Conservation (phyloP, 768 basidiomycete species). For the Psilocybe sp. region DNA sequence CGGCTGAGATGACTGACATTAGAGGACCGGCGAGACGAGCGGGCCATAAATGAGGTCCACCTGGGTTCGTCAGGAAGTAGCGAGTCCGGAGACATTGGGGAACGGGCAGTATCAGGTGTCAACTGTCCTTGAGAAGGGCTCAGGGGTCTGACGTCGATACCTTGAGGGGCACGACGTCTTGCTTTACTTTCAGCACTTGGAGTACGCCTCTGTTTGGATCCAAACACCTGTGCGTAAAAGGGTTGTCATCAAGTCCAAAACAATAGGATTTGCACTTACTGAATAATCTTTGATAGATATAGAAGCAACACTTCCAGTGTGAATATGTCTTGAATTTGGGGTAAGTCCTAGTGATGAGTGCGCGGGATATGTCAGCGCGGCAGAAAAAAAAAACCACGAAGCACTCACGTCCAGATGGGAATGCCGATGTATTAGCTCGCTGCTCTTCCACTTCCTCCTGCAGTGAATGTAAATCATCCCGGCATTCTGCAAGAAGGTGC, state of each 20-base stretch:
- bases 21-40: slow-evolving; percentile 29
- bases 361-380: no score
- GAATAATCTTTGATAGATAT: slow-evolving; percentile 34
- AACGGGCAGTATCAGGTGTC: slow-evolving; percentile 43
- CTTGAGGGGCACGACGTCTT: slow-evolving; percentile 12
- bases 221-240: slow-evolving; percentile 8
- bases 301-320: slow-evolving; percentile 42
- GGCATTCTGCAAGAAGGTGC: slow-evolving; percentile 65
- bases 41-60: slow-evolving; percentile 23
- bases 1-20: slow-evolving; percentile 26
- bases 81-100: slow-evolving; percentile 39
- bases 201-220: slow-evolving; percentile 13
- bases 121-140: slow-evolving; percentile 31
- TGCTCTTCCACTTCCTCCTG: slow-evolving; percentile 79
- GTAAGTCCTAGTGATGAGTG: slow-evolving; percentile 32
- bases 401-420: slow-evolving; percentile 41
- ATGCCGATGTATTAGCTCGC: slow-evolving; percentile 41
- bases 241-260: neutral
- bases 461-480: slow-evolving; percentile 69
- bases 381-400: neutral
- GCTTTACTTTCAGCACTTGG: slow-evolving; percentile 15
- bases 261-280: slow-evolving; percentile 16
- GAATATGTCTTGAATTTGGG: slow-evolving; percentile 38
- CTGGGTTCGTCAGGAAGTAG: slow-evolving; percentile 30
- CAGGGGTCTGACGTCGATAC: slow-evolving; percentile 12